Evolutionary conservation across 768 basidiomycete genomes (phyloP), one percentile per base, ranked within the genome.

Genomic region (Holtermannia corniformis): DNA sequence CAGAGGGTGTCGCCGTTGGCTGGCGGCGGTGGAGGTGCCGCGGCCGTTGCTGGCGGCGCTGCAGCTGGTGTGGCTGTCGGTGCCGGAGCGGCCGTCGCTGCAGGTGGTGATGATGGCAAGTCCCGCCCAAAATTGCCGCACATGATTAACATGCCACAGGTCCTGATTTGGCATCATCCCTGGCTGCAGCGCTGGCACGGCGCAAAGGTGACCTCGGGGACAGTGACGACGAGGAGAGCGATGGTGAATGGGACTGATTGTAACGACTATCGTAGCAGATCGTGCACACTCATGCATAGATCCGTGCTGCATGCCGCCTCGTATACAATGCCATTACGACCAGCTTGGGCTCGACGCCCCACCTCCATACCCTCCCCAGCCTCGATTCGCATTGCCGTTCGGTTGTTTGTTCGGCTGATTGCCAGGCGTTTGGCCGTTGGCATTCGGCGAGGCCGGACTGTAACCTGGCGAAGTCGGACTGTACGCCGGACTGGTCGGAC

Each of bases 131-230:
- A 1, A 21, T 55, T 16, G 20, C 42, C n/a, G n/a, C n/a, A n/a
- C n/a, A n/a, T 54, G 13, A 47, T 47, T 13, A 12, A 44, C 3
- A 1, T 16, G 23, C 43, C 42, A 11, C 26, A 55, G 81, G 76
- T 12, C 87, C 84, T 11, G 84, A 91, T 72, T 70, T 93, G 55
- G 89, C 90, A 0, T 78, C 81, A 3, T 87, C 88, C 5, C 75
- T 95, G 44, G 91, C 89, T 4, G 85, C 81, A 46, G 90, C 90
- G 1, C 72, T 96, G 57, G 74, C 83, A 61, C 81, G 84, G 68
- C 75, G 91, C 60, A 93, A 87, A 68, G 88, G 86, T 75, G 84
- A 86, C 64, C 74, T 93, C 60, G 89, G 86, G 1, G 87, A 90
- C 60, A 86, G 85, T 62, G 85, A 75, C 47, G 74, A 87, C 60